phyloP scores from a whole-genome alignment of 192 early-diverging fungal species.

The Coemansia sp. region DNA sequence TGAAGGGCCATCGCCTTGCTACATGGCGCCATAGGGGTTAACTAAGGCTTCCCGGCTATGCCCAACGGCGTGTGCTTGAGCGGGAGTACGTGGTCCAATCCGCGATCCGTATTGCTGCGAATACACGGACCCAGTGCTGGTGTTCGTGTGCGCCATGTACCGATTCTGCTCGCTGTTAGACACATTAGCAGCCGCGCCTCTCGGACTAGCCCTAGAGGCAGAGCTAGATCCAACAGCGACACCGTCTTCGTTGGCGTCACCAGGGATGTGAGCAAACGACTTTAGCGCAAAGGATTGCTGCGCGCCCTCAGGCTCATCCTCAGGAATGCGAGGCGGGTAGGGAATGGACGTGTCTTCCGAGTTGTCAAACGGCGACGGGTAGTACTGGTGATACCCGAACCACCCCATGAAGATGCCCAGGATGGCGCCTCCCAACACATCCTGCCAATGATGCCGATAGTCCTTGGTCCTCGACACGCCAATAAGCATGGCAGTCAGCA shows the following conservation, averaged over 20 bases:
- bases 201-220: background rate
- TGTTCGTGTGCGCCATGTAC: background rate
- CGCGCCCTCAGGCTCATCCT: slow-evolving; percentile 1
- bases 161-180: background rate
- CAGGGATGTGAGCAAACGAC: slow-evolving; percentile 4
- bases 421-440: slow-evolving; percentile 62
- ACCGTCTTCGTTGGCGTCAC: background rate
- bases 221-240: background rate
- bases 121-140: slow-evolving; percentile 12
- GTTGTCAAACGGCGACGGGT: slow-evolving; percentile 48
- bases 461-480: slow-evolving; percentile 66
- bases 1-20: no score
- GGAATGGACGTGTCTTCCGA: slow-evolving; percentile 25
- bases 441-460: slow-evolving; percentile 81
- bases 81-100: slow-evolving; percentile 7
- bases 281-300: slow-evolving; percentile 12
- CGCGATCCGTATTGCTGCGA: slow-evolving; percentile 25
- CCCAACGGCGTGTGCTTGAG: slow-evolving; percentile 2
- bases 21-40: background rate
- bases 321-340: slow-evolving; percentile 47
- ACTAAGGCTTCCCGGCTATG: slow-evolving; percentile 22
- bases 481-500: slow-evolving; percentile 59
- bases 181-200: background rate
- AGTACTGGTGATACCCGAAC: slow-evolving; percentile 70
- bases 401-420: slow-evolving; percentile 62